These are phyloP conservation scores for Kuraishia molischiana DNA, from an alignment of 805 yeast genomes.

Conservation along the genomic window DNA sequence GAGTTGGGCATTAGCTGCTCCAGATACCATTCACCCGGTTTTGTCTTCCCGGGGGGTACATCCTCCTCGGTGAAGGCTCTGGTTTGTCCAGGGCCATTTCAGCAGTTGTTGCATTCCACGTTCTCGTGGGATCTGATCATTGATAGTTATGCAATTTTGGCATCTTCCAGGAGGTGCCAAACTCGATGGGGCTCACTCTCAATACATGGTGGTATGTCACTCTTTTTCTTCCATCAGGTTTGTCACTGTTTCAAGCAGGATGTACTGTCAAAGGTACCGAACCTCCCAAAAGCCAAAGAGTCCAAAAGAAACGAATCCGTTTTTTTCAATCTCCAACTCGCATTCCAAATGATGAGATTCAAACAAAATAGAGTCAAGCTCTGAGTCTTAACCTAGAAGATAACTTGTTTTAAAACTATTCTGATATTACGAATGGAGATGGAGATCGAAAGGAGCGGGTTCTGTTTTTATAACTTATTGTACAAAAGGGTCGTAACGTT, in stretches of 20 bases:
- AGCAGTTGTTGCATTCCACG: too few species aligned
- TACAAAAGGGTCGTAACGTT: neutral
- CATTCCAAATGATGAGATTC: conserved; percentile 79
- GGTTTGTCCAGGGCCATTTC: too few species aligned
- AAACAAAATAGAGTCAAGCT: conserved; percentile 87
- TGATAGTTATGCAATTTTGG: too few species aligned
- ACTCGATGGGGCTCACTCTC: conserved; percentile 89
- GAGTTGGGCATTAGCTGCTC: too few species aligned
- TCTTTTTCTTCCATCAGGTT: conserved; percentile 18
- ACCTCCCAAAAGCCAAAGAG: conserved; percentile 23
- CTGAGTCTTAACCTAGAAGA: conserved; percentile 65
- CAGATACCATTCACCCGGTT: too few species aligned
- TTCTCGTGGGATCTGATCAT: too few species aligned
- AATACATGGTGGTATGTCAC: conserved; percentile 44
- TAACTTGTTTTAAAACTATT: conserved; percentile 39
- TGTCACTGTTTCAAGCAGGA: conserved; percentile 16
- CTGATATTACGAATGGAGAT: conserved; percentile 12
- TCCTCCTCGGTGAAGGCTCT: too few species aligned
- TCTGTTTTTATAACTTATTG: neutral
- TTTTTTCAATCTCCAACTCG: conserved; percentile 11
- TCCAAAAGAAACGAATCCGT: too few species aligned
- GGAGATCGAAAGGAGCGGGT: neutral
- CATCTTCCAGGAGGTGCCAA: too few species aligned
- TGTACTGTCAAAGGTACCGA: conserved; percentile 65
- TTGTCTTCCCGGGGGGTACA: too few species aligned